Conservation (phyloP, 345 rosid species). For the Corchorus capsularis region DNA sequence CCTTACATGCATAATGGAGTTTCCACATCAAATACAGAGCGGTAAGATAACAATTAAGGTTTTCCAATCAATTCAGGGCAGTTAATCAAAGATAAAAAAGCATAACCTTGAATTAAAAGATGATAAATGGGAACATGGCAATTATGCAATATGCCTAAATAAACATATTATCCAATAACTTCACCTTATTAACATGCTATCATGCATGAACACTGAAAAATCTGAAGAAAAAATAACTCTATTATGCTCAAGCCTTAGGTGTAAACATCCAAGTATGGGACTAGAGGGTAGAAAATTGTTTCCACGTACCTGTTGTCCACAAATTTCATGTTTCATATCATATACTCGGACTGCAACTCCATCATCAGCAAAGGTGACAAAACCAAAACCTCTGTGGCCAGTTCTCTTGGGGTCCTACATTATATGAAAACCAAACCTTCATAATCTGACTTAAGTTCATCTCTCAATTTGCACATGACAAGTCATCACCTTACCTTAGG, state of each 20-base stretch:
- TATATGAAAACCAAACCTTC: conserved; percentile 12
- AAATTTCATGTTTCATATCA: conserved; percentile 88
- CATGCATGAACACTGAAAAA: not conserved
- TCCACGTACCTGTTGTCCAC: conserved; percentile 86
- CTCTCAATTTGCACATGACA: not conserved
- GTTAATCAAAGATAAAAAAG: too few species aligned
- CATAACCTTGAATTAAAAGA: too few species aligned
- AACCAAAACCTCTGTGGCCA: conserved; percentile 98
- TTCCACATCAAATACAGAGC: too few species aligned
- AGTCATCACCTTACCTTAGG: conserved; percentile 54
- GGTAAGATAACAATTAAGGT: too few species aligned
- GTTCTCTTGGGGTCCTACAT: conserved; percentile 85
- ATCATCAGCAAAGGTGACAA: conserved; percentile 92
- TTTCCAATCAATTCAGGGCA: too few species aligned
- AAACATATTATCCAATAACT: too few species aligned
- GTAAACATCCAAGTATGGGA: not conserved
- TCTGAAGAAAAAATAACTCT: not conserved
- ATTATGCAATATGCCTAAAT: too few species aligned
- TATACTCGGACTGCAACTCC: conserved; percentile 96
- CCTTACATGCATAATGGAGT: too few species aligned
- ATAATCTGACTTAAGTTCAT: conserved; percentile 5
- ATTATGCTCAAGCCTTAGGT: not conserved
- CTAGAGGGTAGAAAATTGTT: not conserved
- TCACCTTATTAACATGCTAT: not conserved
- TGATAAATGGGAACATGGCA: too few species aligned